A percentile compares a stretch with the other conserved stretches of the same genome.
phyloP scores from a whole-genome alignment of 495 filamentous ascomycete species.

The Acidomyces sp. region DNA sequence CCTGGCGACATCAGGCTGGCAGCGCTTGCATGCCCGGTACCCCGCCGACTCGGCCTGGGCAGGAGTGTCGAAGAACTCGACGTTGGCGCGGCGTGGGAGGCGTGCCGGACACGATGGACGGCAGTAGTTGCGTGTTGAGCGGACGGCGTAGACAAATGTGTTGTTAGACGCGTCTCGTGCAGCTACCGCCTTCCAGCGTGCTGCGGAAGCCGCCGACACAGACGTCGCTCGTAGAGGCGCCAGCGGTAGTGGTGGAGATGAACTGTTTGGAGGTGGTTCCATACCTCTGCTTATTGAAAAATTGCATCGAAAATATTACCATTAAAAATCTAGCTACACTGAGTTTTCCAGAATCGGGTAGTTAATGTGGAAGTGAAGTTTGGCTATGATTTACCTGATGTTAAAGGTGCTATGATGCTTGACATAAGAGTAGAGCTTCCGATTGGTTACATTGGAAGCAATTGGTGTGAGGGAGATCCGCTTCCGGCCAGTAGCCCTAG shows the following conservation, averaged over 20 bases:
- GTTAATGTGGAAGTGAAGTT: not conserved
- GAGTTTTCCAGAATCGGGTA: not conserved
- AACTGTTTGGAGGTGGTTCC: not conserved
- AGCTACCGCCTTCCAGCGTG: slow-evolving; percentile 45
- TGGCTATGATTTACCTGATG: not conserved
- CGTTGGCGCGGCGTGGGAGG: slow-evolving; percentile 47
- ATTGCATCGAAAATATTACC: not conserved
- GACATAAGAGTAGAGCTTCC: not conserved
- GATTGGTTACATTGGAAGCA: slow-evolving; percentile 1
- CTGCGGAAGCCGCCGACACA: slow-evolving; percentile 1
- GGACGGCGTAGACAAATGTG: slow-evolving; percentile 48
- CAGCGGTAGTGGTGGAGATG: not conserved
- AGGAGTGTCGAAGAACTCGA: slow-evolving; percentile 45
- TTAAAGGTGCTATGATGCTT: not conserved
- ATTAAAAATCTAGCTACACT: not conserved
- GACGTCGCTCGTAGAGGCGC: not conserved
- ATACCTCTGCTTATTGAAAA: not conserved
- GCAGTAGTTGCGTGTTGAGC: slow-evolving; percentile 51
- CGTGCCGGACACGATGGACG: slow-evolving; percentile 47
- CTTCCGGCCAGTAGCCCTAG: too few relatives aligned
- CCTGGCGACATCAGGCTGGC: slow-evolving; percentile 35
- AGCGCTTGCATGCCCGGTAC: slow-evolving; percentile 53
- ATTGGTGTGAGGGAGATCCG: too few relatives aligned
- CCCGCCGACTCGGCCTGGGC: slow-evolving; percentile 42
- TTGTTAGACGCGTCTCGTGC: slow-evolving; percentile 39